A percentile compares a stretch with the other conserved stretches of the same genome.
Evolutionary conservation across 1,284 basidiomycete genomes (phyloP).

Genomic region (Naganishia sp.): DNA sequence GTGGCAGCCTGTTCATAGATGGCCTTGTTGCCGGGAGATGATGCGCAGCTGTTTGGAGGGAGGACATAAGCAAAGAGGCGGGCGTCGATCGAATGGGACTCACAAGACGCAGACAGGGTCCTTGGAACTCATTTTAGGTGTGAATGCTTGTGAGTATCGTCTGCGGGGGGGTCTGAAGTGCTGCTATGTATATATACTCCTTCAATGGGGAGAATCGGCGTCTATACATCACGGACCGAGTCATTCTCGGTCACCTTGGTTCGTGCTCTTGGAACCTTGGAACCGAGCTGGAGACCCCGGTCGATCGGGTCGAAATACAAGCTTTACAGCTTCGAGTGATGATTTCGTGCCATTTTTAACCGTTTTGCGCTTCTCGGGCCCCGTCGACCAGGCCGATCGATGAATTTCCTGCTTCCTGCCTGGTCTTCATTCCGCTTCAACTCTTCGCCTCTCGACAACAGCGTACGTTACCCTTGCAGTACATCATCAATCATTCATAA

Average conservation of each 20-base stretch:
- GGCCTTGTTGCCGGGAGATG: slow-evolving; percentile 64
- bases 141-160: not conserved
- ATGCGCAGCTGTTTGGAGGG: slow-evolving; percentile 61
- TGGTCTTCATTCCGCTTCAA: too few species aligned
- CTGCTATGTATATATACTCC: not conserved
- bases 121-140: slow-evolving; percentile 19
- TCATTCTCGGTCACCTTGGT: too few species aligned
- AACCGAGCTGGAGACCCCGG: not conserved
- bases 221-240: too few species aligned
- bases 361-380: too few species aligned
- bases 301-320: not conserved
- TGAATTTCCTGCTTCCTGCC: too few species aligned
- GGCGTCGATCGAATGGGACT: slow-evolving; percentile 27
- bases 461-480: too few species aligned
- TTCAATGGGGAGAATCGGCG: not conserved
- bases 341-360: too few species aligned
- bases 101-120: slow-evolving; percentile 54
- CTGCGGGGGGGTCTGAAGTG: not conserved
- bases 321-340: not conserved
- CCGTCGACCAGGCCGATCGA: too few species aligned
- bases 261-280: too few species aligned
- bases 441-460: too few species aligned
- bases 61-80: not conserved
- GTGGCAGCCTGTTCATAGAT: slow-evolving; percentile 68
- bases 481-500: not conserved